phyloP scores from a whole-genome alignment of 2,329 filamentous ascomycete genomes.

The Phialophora chinensis region DNA sequence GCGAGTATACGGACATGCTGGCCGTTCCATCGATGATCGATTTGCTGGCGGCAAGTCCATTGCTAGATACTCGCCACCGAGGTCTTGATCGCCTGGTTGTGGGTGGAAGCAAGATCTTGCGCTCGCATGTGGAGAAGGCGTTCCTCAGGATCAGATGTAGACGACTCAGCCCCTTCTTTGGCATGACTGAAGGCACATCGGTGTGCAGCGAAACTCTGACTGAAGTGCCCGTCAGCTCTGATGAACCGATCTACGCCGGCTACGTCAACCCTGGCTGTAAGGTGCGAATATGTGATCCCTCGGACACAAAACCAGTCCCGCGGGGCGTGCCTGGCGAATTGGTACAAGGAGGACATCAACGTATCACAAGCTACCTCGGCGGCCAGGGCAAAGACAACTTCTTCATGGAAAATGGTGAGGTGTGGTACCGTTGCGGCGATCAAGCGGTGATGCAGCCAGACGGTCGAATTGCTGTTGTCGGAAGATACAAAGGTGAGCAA shows the following conservation, averaged over 20 bases:
- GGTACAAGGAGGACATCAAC: no score
- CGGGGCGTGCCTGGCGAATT: not conserved
- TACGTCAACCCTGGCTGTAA: constrained; percentile 34
- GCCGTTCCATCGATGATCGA: constrained; percentile 25
- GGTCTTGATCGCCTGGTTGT: no score
- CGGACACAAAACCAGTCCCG: constrained; percentile 41
- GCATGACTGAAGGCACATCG: no score
- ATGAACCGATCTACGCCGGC: constrained; percentile 18
- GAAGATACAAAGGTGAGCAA: constrained; percentile 49
- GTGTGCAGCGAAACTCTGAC: no score
- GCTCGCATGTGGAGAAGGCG: no score
- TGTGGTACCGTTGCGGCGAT: constrained; percentile 53
- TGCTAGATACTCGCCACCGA: not conserved
- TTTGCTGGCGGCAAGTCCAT: constrained; percentile 4
- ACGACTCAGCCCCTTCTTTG: no score
- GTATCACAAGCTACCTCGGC: no score
- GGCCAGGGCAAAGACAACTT: no score
- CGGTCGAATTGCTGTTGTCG: constrained; percentile 50
- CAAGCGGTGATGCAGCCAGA: constrained; percentile 49
- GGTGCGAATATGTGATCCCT: constrained; percentile 48
- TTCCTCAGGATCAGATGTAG: no score
- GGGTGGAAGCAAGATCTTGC: no score
- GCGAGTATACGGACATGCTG: constrained; percentile 20
- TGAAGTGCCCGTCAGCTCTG: no score
- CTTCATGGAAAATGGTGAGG: constrained; percentile 45